These are phyloP conservation scores for Erythrobasidium yunnanense DNA, from an alignment of 768 basidiomycete genomes.

Conservation along the genomic window DNA sequence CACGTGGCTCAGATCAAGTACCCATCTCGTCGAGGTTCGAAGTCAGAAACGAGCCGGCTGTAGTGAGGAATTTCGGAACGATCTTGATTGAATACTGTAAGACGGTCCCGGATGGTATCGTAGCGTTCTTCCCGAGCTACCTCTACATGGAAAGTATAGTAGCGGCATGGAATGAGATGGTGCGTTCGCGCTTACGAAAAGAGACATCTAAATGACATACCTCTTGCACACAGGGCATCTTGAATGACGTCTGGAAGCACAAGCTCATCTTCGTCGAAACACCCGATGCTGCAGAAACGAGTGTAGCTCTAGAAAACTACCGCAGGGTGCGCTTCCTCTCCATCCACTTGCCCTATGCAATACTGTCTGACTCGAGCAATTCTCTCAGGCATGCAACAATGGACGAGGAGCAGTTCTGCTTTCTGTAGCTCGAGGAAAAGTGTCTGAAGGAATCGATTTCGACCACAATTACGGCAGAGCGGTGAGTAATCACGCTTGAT, in stretches of 20 bases:
- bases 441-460: slow-evolving; percentile 99
- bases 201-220: slow-evolving; percentile 1
- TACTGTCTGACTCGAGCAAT: background rate
- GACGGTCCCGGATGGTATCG: slow-evolving; percentile 94
- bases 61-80: slow-evolving; percentile 95
- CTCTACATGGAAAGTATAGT: slow-evolving; percentile 99
- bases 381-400: slow-evolving; percentile 81
- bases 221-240: slow-evolving; percentile 84
- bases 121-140: slow-evolving; percentile 98
- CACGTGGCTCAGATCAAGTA: slow-evolving; percentile 94
- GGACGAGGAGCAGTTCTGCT: slow-evolving; percentile 91
- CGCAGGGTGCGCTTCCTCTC: slow-evolving; percentile 54
- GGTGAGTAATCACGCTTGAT: slow-evolving; percentile 24
- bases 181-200: slow-evolving; percentile 43
- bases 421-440: slow-evolving; percentile 96
- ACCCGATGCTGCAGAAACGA: slow-evolving; percentile 96
- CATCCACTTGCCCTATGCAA: background rate
- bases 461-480: slow-evolving; percentile 99
- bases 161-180: slow-evolving; percentile 99
- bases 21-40: slow-evolving; percentile 97
- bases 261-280: slow-evolving; percentile 99
- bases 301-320: slow-evolving; percentile 94
- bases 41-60: slow-evolving; percentile 96
- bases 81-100: slow-evolving; percentile 97
- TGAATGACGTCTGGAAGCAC: slow-evolving; percentile 99